Percentiles rank a stretch among this genome's conserved stretches.
Conservation (phyloP, 2,329 filamentous ascomycete species). For the Cephalotrichum gorgonifer region DNA sequence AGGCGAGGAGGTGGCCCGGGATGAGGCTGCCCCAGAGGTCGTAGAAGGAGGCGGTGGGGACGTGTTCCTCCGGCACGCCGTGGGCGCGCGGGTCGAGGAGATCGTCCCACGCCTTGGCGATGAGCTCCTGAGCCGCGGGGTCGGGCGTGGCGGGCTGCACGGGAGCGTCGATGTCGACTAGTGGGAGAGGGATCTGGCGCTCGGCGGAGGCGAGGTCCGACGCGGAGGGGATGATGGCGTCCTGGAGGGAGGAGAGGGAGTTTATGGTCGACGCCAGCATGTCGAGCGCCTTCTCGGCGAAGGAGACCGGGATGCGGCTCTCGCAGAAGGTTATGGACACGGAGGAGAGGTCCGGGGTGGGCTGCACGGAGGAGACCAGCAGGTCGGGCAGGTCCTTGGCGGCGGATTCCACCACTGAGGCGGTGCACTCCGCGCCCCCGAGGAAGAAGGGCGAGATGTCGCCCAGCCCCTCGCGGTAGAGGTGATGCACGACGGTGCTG, state of each 20-base stretch:
- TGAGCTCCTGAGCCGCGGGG: conserved; percentile 26
- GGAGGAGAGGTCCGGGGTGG: conserved; percentile 23
- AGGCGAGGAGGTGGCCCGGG: conserved; percentile 34
- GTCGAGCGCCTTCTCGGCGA: conserved; percentile 33
- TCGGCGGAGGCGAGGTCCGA: conserved; percentile 23
- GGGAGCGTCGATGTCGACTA: conserved; percentile 14
- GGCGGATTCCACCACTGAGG: conserved; percentile 23
- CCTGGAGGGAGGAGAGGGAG: conserved; percentile 24
- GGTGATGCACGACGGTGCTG: conserved; percentile 44
- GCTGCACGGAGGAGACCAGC: conserved; percentile 29
- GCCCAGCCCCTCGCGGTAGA: conserved; percentile 14
- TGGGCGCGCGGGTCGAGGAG: conserved; percentile 28
- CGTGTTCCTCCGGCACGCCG: conserved; percentile 27
- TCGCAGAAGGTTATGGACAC: conserved; percentile 36
- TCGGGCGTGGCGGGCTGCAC: conserved; percentile 15
- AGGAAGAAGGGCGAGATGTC: not conserved
- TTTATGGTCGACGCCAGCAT: conserved; percentile 34
- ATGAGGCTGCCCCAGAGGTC: conserved; percentile 39
- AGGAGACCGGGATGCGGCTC: conserved; percentile 26
- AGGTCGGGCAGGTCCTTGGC: conserved; percentile 33
- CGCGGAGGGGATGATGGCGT: conserved; percentile 26
- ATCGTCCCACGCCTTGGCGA: conserved; percentile 32
- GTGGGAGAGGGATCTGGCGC: conserved; percentile 30
- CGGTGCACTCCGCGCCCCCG: conserved; percentile 1
- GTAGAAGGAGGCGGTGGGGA: conserved; percentile 37